Evolutionary conservation across 805 yeast genomes (phyloP).

Genomic region (Groenewaldozyma tartarivorans): DNA sequence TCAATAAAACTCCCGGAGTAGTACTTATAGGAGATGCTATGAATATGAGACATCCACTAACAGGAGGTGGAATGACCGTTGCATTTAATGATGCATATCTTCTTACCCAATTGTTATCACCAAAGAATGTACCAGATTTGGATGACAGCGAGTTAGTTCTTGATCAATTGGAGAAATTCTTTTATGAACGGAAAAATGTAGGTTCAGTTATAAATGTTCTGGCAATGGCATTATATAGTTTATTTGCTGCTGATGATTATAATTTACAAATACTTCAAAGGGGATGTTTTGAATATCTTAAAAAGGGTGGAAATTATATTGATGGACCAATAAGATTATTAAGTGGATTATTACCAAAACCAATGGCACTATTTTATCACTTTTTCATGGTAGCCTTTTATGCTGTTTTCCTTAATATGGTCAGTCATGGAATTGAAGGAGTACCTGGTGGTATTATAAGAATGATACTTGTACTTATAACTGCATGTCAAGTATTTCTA

Average conservation of each 20-base stretch:
- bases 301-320: slow-evolving; percentile 73
- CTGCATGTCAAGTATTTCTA: slow-evolving; percentile 70
- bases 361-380: slow-evolving; percentile 67
- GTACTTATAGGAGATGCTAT: slow-evolving; percentile 85
- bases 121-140: slow-evolving; percentile 42
- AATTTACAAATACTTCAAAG: slow-evolving; percentile 61
- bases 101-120: slow-evolving; percentile 53
- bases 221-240: slow-evolving; percentile 78
- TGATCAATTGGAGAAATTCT: slow-evolving; percentile 56
- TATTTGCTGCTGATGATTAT: slow-evolving; percentile 74
- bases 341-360: slow-evolving; percentile 72
- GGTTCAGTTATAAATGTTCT: slow-evolving; percentile 83
- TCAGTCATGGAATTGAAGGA: slow-evolving; percentile 52
- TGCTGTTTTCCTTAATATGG: slow-evolving; percentile 61
- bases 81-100: slow-evolving; percentile 79
- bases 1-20: slow-evolving; percentile 62
- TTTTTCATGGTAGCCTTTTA: slow-evolving; percentile 88
- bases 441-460: slow-evolving; percentile 66
- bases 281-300: slow-evolving; percentile 85
- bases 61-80: slow-evolving; percentile 99
- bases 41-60: slow-evolving; percentile 96
- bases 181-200: slow-evolving; percentile 56
- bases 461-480: slow-evolving; percentile 53
- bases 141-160: slow-evolving; percentile 47
- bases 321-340: slow-evolving; percentile 73